Evolutionary conservation across 202 grass and related monocot species (phyloP), one percentile per base, ranked within the genome.

Genomic region (Zoysia matrella): DNA sequence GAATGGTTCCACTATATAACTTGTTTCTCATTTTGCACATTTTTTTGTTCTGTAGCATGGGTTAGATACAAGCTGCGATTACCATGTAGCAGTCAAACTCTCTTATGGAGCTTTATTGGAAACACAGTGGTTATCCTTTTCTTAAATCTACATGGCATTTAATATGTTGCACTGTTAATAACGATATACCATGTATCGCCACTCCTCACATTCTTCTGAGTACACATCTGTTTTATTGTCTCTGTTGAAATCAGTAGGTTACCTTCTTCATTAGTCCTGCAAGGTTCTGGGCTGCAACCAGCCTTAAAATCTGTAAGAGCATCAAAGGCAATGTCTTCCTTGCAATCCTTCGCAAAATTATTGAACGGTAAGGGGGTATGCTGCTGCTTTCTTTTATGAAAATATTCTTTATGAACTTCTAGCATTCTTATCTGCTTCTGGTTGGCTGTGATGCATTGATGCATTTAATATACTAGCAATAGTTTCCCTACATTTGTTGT

Each of bases 221-320:
- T 44, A 62, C 70, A 46, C 2, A 2, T 78, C n/a, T 85, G 71
- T 78, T 66, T 72, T 67, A 4, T 42, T 70, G 76, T 69, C 54
- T 52, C 60, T 71, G 74, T 30, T 81, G 61, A 12, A 71, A 55
- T 74, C 73, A 65, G 48, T 82, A 97, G 94, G 94, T 86, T 89
- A 47, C 92, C 92, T 80, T 90, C 88, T 84, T 77, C 92, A 87
- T 92, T 90, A 66, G 76, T 97, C 74, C 87, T 97, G 65, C 90
- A 89, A 97, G 88, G 86, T 71, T 61, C 80, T 30, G 90, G 88
- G 67, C 82, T 92, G 50, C 83, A 89, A 84, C 91, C 94, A 84
- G 84, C 90, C 71, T 76, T 77, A 70, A 89, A 91, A 84, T 87
- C 79, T 67, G 65, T 62, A 83, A 92, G 94, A 92, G 49, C 61